Base-by-base conservation (phyloP, 176 grass and related monocot species). In the Ampelocalamus luodianensis region DNA sequence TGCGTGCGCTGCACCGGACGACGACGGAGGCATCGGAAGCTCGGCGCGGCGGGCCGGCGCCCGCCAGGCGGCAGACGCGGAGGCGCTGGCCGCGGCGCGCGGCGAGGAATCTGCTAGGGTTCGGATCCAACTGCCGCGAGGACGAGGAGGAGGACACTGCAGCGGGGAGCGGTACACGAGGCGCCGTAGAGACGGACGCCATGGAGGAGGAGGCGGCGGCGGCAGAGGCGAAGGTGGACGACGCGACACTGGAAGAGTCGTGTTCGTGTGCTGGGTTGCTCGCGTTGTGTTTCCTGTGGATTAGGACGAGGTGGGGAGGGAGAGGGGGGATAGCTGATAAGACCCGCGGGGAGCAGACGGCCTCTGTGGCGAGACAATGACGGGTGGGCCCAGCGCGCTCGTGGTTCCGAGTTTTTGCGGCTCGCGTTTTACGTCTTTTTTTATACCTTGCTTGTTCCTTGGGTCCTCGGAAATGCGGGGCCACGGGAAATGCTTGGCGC, bases 171-270 rank as follows among this genome's bases (percentile, higher is more conserved):
- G 87, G 74, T 32, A 71, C 83, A 24, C 80, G 92, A 38, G 92
- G 73, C 46, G 86, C 71, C 36, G 79, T 88, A 74, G 72, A 49
- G 40, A 92, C 13, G 69, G 90, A 81, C 60, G 90, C 85, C 90
- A 94, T 92, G 86, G 83, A 44, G 17, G 13, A 10, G 36, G 80
- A 29, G 56, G 37, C 38, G 50, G 77, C 71, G 27, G 71, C 24
- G 76, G 60, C 24, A 74, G 89, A 78, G 89, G 51, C 44, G 27
- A 26, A 20, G 40, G 32, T 32, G 75, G 71, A 53, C 64, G 83
- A 60, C 70, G 77, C 45, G 85, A 85, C 51, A 54, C 68, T 17
- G 38, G 76, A 68, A 32, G 58, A 62, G 43, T 44, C 59, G 83
- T 18, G 32, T 43, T 79, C 77, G 58, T 29, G 60, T 43, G 34